These are phyloP conservation scores for Ilyonectria mors-panacis DNA, from an alignment of 2,329 filamentous ascomycete species.

Conservation along the genomic window DNA sequence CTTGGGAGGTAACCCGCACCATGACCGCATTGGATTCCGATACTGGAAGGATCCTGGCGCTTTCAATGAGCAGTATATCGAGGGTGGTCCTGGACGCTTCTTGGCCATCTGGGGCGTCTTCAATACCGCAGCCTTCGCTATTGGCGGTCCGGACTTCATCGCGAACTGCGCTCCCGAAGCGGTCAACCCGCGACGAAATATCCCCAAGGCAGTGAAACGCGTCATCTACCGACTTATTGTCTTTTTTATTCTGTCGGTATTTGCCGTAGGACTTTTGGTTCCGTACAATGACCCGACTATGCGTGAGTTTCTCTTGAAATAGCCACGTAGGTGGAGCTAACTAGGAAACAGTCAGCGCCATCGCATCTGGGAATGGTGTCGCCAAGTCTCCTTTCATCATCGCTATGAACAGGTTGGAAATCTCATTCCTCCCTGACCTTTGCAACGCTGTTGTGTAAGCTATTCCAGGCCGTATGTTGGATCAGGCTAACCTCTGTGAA, in stretches of 20 bases:
- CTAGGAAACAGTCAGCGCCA: constrained; percentile 1
- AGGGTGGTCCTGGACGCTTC: constrained; percentile 12
- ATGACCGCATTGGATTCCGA: constrained; percentile 24
- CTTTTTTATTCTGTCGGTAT: constrained; percentile 18
- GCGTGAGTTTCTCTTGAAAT: not conserved
- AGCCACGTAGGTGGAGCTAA: not conserved
- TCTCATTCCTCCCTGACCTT: constrained; percentile 14
- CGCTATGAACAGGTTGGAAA: constrained; percentile 20
- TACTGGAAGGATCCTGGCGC: constrained; percentile 27
- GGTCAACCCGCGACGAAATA: constrained; percentile 17
- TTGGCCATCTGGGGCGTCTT: constrained; percentile 20
- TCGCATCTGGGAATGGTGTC: constrained; percentile 17
- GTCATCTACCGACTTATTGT: constrained; percentile 16
- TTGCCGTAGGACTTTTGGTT: constrained; percentile 12
- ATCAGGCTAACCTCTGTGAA: not conserved
- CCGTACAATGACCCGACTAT: constrained; percentile 15
- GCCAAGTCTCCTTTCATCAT: constrained; percentile 23
- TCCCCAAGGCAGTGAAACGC: constrained; percentile 16
- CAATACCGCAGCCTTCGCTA: constrained; percentile 16
- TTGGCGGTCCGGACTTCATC: constrained; percentile 18
- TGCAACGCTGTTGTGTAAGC: constrained; percentile 18
- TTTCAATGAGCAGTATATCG: constrained; percentile 10
- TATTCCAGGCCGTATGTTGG: not conserved
- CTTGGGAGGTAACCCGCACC: constrained; percentile 7
- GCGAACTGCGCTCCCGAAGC: constrained; percentile 18